Base-by-base conservation (phyloP, 2,329 filamentous ascomycete genomes). In the Pezicula rhizophila region DNA sequence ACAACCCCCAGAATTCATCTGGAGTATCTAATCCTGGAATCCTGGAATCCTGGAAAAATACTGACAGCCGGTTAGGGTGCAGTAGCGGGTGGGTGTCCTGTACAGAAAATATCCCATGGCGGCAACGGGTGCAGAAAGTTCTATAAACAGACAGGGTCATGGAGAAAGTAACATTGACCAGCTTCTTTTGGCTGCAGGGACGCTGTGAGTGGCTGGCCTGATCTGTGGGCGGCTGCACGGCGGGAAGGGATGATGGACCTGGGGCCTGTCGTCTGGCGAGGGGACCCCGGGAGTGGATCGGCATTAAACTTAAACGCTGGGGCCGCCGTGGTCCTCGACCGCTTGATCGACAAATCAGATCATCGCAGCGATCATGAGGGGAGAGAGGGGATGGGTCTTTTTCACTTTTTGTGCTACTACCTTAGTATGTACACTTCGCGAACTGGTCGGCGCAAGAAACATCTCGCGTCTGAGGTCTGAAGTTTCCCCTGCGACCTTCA, bases 281-380 rank as follows among this genome's bases (percentile, higher is more conserved):
- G 20, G 25, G 26, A 5, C 40, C 25, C n/a, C 8, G 18, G 8
- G 4, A 14, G 35, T 38, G 39, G 39, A 18, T 6, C 11, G 37
- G 23, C 18, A 33, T 40, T 51, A 18, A 18, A 18, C 18, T 18
- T 18, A 51, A 34, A 48, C 49, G 49, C 49, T 42, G 31, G 47
- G 49, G 49, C 49, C 49, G 49, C 49, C 41, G 11, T 33, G 26
- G 35, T 23, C 38, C 10, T 39, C 42, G 39, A 38, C 47, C 48
- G 48, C 48, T 50, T 50, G 44, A n/a, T n/a, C 17, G 34, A 31
- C 48, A 35, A 50, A 50, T 50, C 31, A 47, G 5, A 34, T 26
- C n/a, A n/a, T n/a, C n/a, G 18, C 18, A 46, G 43, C 20, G 34
- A 46, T 42, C 20, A 15, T 41, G 45, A 42, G 38, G 23, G n/a